Evolutionary conservation across 768 basidiomycete species (phyloP).

Genomic region (Boletus subparvulus): DNA sequence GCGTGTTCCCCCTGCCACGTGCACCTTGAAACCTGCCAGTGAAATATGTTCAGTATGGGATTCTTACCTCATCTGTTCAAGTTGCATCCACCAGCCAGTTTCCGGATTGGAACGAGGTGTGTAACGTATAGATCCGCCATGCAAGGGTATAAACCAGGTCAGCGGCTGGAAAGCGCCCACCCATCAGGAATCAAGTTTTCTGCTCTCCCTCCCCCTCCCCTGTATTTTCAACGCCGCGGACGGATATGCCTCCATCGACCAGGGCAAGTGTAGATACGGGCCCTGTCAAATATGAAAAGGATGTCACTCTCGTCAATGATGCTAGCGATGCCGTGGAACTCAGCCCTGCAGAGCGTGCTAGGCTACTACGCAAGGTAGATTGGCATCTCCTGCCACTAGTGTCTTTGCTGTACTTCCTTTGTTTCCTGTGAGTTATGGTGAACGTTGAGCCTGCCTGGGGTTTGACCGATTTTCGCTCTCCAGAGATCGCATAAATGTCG

Average conservation of each 20-base stretch:
- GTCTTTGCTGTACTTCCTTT: constrained; percentile 43
- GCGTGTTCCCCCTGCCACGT: no score
- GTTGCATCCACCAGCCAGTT: no score
- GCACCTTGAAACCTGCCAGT: no score
- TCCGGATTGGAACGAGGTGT: neutral
- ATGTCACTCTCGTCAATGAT: neutral
- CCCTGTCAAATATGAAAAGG: constrained; percentile 12
- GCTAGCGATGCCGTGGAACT: constrained; percentile 1
- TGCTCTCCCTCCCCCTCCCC: neutral
- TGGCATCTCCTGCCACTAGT: constrained; percentile 45
- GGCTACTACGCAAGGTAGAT: constrained; percentile 42
- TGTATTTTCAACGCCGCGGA: neutral
- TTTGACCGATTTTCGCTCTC: neutral
- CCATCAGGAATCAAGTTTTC: neutral
- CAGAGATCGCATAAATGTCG: constrained; percentile 48
- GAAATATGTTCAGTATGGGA: no score
- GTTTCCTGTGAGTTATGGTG: constrained; percentile 41
- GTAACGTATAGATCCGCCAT: neutral
- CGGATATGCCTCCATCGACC: constrained; percentile 10
- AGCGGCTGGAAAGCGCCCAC: no score
- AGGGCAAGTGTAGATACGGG: constrained; percentile 1
- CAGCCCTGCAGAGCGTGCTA: constrained; percentile 20
- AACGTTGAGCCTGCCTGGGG: no score
- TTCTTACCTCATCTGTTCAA: no score
- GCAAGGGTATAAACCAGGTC: neutral